phyloP scores from a whole-genome alignment of 352 stramenopile species.

The Phytophthora foliorum region DNA sequence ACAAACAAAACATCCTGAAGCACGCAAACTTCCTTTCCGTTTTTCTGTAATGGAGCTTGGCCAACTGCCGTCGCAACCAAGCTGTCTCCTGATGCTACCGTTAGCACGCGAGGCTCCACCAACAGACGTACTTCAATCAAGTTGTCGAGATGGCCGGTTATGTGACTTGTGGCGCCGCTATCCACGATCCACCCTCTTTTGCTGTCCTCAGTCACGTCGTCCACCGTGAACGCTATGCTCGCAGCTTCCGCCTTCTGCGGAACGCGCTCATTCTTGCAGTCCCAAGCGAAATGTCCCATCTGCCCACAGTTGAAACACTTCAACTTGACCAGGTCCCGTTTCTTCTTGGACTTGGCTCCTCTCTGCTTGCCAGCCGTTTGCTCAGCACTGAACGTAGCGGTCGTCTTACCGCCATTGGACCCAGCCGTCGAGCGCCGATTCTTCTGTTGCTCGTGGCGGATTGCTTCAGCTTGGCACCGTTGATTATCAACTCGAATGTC shows the following conservation, averaged over 20 bases:
- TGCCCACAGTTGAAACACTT: slow-evolving; percentile 13
- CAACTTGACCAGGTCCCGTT: neutral
- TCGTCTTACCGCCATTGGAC: neutral
- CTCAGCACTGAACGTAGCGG: neutral
- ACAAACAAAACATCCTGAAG: slow-evolving; percentile 14
- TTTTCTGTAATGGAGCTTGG: neutral
- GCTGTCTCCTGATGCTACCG: slow-evolving; percentile 9
- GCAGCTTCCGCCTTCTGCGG: neutral
- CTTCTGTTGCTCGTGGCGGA: neutral
- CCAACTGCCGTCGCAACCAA: slow-evolving; percentile 5
- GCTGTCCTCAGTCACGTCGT: neutral
- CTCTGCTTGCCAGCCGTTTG: neutral
- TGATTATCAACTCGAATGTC: neutral
- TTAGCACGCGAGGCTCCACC: neutral
- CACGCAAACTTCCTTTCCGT: slow-evolving; percentile 13
- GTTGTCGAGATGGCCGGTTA: slow-evolving; percentile 19
- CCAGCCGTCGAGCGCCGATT: neutral
- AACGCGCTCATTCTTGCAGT: neutral
- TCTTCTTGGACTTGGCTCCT: neutral
- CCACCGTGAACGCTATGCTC: slow-evolving; percentile 17
- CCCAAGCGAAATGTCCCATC: slow-evolving; percentile 2
- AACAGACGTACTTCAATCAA: neutral
- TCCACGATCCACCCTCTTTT: slow-evolving; percentile 14
- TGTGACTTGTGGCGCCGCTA: slow-evolving; percentile 14
- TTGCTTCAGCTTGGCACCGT: neutral